Evolutionary conservation across 768 basidiomycete species (phyloP), one percentile per base, ranked within the genome.

Genomic region (Tephrocybe sp.): DNA sequence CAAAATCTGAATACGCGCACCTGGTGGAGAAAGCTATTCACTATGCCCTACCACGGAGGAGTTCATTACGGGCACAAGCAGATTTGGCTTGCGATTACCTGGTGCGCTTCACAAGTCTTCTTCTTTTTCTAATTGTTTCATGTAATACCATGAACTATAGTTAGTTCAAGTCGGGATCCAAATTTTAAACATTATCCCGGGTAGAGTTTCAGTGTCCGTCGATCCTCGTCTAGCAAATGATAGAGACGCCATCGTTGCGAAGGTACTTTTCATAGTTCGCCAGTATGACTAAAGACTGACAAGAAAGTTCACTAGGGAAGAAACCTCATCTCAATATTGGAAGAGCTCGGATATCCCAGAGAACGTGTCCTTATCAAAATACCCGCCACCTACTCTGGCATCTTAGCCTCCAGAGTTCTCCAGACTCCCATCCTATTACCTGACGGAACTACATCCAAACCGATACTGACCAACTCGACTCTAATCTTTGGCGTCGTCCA

Each of bases 391-490:
- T 62, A 64, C 36, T 53, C 62, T 13, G 71, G 71, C 13, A 69
- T 72, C 39, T 56, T 57, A 16, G 70, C 68, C 12, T 65, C 65
- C 6, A 60, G 60, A 23, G 60, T 53, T 1, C 68, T 71, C 34
- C 65, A 69, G 41, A 52, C 60, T 16, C 31, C 26, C 13, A 5
- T 31, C 1, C 41, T 31, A 32, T 33, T 43, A 17, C 45, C 49
- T 11, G 40, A 55, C 31, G 45, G 45, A 23, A 43, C 55, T 14
- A 31, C 53, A 13, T 49, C 44, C 4, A 38, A 39, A 13, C 57
- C 64, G 5, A 66, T 71, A 43, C 62, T 65, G 58, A 69, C 69
- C 16, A 72, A 71, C 52, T 56, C 69, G n/a, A 71, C 70, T 1
- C 67, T 71, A 23, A 51, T 72, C 5, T 71, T 71, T 52, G 62